Percentiles rank a stretch among this genome's conserved stretches.
Conservation (phyloP, 345 rosid species). For the Hibiscus trionum region DNA sequence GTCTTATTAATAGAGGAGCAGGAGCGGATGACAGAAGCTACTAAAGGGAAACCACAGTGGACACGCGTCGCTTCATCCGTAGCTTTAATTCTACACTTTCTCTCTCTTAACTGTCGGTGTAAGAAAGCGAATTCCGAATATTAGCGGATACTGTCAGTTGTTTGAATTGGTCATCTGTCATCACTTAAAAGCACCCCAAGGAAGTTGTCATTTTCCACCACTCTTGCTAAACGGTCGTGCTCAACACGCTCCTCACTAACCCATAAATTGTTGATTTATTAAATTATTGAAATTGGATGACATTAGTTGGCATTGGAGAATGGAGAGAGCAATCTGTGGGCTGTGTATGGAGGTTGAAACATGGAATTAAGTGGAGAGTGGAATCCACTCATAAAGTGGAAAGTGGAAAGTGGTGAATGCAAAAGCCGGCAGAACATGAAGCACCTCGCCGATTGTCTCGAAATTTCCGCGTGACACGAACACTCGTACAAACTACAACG, state of each 20-base stretch:
- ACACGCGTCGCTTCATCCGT: constrained; percentile 4
- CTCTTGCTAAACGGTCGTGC: not conserved
- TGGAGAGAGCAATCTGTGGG: too few relatives aligned
- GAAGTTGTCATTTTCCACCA: not conserved
- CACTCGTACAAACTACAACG: constrained; percentile 13
- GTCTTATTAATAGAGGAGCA: not conserved
- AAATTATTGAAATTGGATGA: too few relatives aligned
- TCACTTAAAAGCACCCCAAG: not conserved
- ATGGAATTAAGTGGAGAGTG: constrained; percentile 11
- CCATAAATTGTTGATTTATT: not conserved
- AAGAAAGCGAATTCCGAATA: not conserved
- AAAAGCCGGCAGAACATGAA: constrained; percentile 32
- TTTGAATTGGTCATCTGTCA: not conserved
- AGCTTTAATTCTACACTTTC: not conserved
- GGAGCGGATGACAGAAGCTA: not conserved
- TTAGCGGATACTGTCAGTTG: not conserved
- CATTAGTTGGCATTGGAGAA: too few relatives aligned
- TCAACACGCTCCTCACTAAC: not conserved
- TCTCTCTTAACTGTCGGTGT: constrained; percentile 13
- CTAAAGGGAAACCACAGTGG: not conserved
- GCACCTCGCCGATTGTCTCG: constrained; percentile 29
- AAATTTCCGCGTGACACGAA: constrained; percentile 46
- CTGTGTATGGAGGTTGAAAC: too few relatives aligned
- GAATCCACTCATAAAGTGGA: constrained; percentile 6
- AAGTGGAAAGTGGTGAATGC: constrained; percentile 20